phyloP scores from a whole-genome alignment of 768 basidiomycete genomes.

The Lyophyllum decastes region DNA sequence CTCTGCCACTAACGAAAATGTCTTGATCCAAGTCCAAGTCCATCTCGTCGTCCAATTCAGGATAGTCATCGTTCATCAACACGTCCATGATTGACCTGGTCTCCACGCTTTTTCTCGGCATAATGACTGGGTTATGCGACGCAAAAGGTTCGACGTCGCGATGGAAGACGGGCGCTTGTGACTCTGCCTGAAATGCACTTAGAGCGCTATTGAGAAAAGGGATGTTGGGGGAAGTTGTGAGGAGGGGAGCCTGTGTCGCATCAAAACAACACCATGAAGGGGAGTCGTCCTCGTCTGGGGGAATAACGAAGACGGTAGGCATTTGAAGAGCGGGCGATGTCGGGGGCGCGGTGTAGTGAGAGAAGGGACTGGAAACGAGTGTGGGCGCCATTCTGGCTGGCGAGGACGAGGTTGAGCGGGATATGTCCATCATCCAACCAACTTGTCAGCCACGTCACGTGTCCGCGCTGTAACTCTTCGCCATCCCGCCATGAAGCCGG shows the following conservation, averaged over 20 bases:
- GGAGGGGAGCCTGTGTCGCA: slow-evolving; percentile 35
- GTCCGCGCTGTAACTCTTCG: slow-evolving; percentile 9
- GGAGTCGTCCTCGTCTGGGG: slow-evolving; percentile 59
- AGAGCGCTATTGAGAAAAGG: slow-evolving; percentile 34
- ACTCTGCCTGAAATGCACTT: slow-evolving; percentile 15
- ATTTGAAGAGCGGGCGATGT: slow-evolving; percentile 22
- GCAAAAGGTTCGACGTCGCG: slow-evolving; percentile 7
- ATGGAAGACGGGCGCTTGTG: slow-evolving; percentile 22
- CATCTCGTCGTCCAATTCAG: slow-evolving; percentile 25
- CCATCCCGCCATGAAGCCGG: slow-evolving; percentile 38
- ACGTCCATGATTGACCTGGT: slow-evolving; percentile 33
- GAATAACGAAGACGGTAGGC: slow-evolving; percentile 57
- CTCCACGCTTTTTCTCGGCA: slow-evolving; percentile 25
- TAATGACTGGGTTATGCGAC: slow-evolving; percentile 16
- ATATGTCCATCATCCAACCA: neutral
- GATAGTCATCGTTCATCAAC: slow-evolving; percentile 24
- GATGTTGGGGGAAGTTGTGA: slow-evolving; percentile 26
- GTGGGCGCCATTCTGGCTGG: slow-evolving; percentile 14
- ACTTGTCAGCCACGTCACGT: slow-evolving; percentile 15
- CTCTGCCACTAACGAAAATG: slow-evolving; percentile 17
- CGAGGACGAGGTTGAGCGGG: neutral
- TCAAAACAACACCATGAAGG: slow-evolving; percentile 61
- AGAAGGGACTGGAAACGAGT: slow-evolving; percentile 7
- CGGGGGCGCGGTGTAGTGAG: slow-evolving; percentile 7
- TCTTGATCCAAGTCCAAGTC: slow-evolving; percentile 27